Percentiles rank a stretch among this genome's conserved stretches.
Conservation (phyloP, 306 rosid species). For the Rubus parviflorus region DNA sequence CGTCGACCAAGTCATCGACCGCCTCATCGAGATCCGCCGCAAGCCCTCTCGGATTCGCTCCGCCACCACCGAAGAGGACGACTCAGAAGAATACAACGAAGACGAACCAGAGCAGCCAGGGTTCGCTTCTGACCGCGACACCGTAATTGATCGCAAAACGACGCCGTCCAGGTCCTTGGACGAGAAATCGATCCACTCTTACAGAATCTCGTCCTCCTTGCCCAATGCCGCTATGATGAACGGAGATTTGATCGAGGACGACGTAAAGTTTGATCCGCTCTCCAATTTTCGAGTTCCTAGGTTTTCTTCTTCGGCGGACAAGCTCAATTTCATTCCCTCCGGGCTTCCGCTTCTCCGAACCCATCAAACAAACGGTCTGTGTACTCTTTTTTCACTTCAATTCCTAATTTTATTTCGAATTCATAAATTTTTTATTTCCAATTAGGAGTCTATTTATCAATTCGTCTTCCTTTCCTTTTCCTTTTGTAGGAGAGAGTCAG, state of each 20-base stretch:
- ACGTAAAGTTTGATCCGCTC: conserved; percentile 21
- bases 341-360: conserved; percentile 58
- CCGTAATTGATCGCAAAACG: conserved; percentile 20
- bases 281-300: conserved; percentile 25
- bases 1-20: conserved; percentile 67
- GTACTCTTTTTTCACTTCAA: background rate
- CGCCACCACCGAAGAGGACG: background rate
- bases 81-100: conserved; percentile 1
- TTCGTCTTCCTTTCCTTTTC: background rate
- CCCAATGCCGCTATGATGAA: conserved; percentile 51
- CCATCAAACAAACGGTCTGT: conserved; percentile 41
- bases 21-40: conserved; percentile 64
- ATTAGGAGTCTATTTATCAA: background rate
- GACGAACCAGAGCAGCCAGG: conserved; percentile 19
- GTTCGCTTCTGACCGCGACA: conserved; percentile 29
- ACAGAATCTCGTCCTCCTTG: conserved; percentile 57
- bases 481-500: conserved; percentile 37
- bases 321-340: conserved; percentile 41
- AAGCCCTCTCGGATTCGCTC: background rate
- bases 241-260: conserved; percentile 39
- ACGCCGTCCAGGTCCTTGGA: conserved; percentile 40
- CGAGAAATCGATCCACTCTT: conserved; percentile 36
- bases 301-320: conserved; percentile 52
- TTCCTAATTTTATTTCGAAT: background rate
- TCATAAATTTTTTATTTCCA: background rate